A percentile compares a stretch with the other conserved stretches of the same genome.
These are phyloP conservation scores for Bauhinia variegata DNA, from an alignment of 306 rosid genomes.

Conservation along the genomic window DNA sequence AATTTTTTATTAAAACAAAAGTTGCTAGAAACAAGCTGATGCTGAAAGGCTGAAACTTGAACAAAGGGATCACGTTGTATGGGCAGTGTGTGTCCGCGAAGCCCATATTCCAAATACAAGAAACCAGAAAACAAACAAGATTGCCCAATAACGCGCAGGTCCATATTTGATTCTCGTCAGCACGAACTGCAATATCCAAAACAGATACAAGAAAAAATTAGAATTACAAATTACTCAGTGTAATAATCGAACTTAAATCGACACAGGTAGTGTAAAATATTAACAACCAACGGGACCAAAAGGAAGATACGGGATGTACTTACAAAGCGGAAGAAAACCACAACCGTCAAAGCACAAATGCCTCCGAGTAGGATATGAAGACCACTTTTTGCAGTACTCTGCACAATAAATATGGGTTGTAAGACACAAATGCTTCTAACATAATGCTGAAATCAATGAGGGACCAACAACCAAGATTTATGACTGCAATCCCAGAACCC, in stretches of 20 bases:
- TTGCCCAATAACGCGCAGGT: conserved; percentile 99
- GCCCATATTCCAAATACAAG: conserved; percentile 99
- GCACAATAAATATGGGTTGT: conserved; percentile 48
- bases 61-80: conserved; percentile 54
- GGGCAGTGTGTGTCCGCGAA: conserved; percentile 80
- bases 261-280: too few species aligned
- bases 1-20: too few species aligned
- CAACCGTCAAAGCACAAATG: conserved; percentile 91
- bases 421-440: conserved; percentile 27
- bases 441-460: conserved; percentile 12
- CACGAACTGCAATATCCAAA: conserved; percentile 75
- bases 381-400: conserved; percentile 94
- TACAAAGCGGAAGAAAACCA: conserved; percentile 95
- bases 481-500: conserved; percentile 6
- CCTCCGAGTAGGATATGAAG: conserved; percentile 97
- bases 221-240: too few species aligned
- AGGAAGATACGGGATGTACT: conserved; percentile 45
- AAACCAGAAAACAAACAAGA: conserved; percentile 96
- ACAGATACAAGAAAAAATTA: too few species aligned
- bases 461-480: conserved; percentile 31
- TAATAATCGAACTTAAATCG: too few species aligned
- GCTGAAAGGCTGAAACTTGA: too few species aligned
- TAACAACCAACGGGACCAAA: conserved; percentile 26
- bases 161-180: conserved; percentile 95
- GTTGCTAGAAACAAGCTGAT: too few species aligned